A percentile compares a stretch with the other conserved stretches of the same genome.
Evolutionary conservation across 176 grass and related monocot species (phyloP).

Genomic region (Pontederia paniculata): DNA sequence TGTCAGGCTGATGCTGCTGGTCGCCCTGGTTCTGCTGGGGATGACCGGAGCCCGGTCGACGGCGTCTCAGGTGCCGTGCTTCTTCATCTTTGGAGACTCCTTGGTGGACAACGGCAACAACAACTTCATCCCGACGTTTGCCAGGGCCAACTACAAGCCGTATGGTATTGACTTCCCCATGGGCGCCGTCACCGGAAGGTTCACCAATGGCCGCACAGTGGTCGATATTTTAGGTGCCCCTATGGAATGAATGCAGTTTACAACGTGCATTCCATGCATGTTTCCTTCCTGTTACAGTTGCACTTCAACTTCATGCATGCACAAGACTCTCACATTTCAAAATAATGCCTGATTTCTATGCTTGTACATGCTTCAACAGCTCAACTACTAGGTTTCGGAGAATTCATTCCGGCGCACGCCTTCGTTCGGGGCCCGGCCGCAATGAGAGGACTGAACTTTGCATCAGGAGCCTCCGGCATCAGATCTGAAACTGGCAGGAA

Average conservation of each 20-base stretch:
- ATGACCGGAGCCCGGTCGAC: background rate
- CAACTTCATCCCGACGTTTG: conserved; percentile 58
- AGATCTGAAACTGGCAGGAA: conserved; percentile 70
- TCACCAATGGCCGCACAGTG: conserved; percentile 85
- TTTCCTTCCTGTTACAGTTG: background rate
- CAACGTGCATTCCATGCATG: background rate
- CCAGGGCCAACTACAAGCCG: conserved; percentile 75
- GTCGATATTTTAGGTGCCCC: conserved; percentile 70
- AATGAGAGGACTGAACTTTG: conserved; percentile 61
- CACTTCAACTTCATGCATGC: too few species aligned
- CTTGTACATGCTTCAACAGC: conserved; percentile 7
- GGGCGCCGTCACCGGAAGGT: conserved; percentile 49
- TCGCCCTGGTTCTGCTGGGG: background rate
- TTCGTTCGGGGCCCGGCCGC: conserved; percentile 15
- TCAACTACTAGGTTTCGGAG: conserved; percentile 43
- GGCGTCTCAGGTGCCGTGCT: conserved; percentile 40
- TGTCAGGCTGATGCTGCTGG: background rate
- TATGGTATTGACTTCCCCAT: conserved; percentile 74
- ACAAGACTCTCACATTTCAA: too few species aligned
- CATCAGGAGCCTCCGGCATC: conserved; percentile 66
- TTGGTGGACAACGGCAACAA: conserved; percentile 97
- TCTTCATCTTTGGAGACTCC: conserved; percentile 89
- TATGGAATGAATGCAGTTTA: background rate
- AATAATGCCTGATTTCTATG: too few species aligned
- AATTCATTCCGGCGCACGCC: conserved; percentile 56